Conservation (phyloP, 2,329 filamentous ascomycete genomes). For the Lecanicillium sp. region DNA sequence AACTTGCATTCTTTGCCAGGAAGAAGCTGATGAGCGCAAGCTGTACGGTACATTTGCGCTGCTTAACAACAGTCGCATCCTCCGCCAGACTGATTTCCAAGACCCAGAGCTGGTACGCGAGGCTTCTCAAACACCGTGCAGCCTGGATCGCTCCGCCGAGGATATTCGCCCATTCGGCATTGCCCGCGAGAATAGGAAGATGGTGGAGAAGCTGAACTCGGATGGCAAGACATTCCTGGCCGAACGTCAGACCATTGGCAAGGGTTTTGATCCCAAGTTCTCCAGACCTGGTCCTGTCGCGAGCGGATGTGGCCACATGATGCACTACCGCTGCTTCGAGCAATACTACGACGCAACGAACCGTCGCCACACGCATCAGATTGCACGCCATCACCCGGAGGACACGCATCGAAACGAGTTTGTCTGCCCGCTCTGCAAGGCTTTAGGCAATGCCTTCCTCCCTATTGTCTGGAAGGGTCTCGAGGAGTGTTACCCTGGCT, state of each 20-base stretch:
- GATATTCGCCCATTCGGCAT: conserved; percentile 83
- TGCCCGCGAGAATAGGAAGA: conserved; percentile 75
- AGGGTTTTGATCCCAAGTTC: conserved; percentile 71
- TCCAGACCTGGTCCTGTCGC: conserved; percentile 72
- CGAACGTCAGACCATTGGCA: conserved; percentile 78
- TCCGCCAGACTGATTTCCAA: conserved; percentile 78
- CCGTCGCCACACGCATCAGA: conserved; percentile 82
- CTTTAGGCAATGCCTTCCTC: conserved; percentile 87
- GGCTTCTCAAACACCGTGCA: conserved; percentile 69
- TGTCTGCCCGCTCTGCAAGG: conserved; percentile 94
- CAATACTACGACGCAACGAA: conserved; percentile 80
- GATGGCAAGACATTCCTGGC: conserved; percentile 64
- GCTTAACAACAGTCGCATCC: conserved; percentile 76
- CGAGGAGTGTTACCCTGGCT: conserved; percentile 73
- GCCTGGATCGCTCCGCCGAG: conserved; percentile 80
- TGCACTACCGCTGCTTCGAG: conserved; percentile 96
- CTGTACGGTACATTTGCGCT: conserved; percentile 92
- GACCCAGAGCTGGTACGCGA: conserved; percentile 82
- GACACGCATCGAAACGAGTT: conserved; percentile 76
- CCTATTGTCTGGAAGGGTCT: conserved; percentile 94
- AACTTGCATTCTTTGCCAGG: conserved; percentile 93
- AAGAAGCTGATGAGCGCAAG: conserved; percentile 83
- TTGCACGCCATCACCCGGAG: conserved; percentile 90
- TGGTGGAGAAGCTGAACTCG: conserved; percentile 68
- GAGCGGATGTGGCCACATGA: conserved; percentile 92